Conservation (phyloP, 2,329 filamentous ascomycete species). For the Claviceps africana region DNA sequence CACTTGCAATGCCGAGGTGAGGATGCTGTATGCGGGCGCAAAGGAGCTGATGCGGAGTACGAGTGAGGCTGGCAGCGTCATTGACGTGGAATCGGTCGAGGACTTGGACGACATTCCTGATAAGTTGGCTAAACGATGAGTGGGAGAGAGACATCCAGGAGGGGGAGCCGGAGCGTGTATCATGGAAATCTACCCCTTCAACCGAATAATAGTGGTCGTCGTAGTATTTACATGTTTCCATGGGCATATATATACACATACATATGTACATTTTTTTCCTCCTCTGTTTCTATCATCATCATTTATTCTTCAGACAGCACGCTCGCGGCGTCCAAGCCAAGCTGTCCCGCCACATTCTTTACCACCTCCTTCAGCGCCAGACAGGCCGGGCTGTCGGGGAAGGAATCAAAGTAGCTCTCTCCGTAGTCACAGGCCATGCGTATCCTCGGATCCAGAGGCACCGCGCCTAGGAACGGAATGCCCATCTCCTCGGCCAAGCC, state of each 20-base stretch:
- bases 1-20: conserved; percentile 73
- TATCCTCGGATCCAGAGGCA: conserved; percentile 85
- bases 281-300: conserved; percentile 8
- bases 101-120: conserved; percentile 72
- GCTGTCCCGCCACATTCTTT: conserved; percentile 49
- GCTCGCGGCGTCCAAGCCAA: conserved; percentile 47
- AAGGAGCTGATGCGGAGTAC: conserved; percentile 94
- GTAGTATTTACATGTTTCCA: not conserved
- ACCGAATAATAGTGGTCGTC: not conserved
- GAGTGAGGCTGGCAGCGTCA: conserved; percentile 73
- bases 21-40: conserved; percentile 91
- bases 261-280: not conserved
- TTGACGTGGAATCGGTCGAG: conserved; percentile 70
- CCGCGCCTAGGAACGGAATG: conserved; percentile 77
- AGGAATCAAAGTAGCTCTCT: conserved; percentile 91
- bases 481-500: conserved; percentile 72
- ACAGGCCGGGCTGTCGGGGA: conserved; percentile 84
- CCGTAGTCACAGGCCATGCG: conserved; percentile 95
- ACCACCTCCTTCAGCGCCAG: conserved; percentile 71
- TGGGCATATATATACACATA: not conserved
- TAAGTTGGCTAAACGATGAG: conserved; percentile 30
- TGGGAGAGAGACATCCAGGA: not conserved
- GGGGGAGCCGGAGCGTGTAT: not conserved
- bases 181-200: too few relatives aligned
- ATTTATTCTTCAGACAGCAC: conserved; percentile 30